Base-by-base conservation (phyloP, 1,284 basidiomycete species). In the Porogramme epimiltina region DNA sequence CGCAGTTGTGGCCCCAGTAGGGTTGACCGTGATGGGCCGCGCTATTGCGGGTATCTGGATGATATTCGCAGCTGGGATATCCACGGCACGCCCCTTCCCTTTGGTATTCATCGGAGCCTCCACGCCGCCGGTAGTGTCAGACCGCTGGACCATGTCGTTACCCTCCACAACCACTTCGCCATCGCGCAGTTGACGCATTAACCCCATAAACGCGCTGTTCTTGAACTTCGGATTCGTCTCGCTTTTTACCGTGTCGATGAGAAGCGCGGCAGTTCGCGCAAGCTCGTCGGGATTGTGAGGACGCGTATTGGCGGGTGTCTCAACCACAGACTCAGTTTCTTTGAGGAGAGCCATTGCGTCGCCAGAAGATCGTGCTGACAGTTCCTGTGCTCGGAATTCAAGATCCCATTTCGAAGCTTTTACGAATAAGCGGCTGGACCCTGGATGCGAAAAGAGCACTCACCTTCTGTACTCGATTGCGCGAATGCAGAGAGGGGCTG, bases 101-200 rank as follows among this genome's bases (percentile, higher is more conserved):
- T 90, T 89, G 48, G 77, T 66, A 60, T 86, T 82, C 23, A 71
- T 44, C 42, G 59, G 48, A 10, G 49, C 25, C 34, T 60, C 57
- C 26, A 56, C 62, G 47, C 62, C 60, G 33, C 48, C 44, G 43
- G 55, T 47, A 22, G 56, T 54, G 34, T 40, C 72, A 49, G 75
- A 71, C 52, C 71, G 80, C 55, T 82, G 74, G 15, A 95, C 87
- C 69, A 95, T 84, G 48, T 88, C 73, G 64, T 91, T 85, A 18
- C 89, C 93, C 51, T 93, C 83, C 1, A 97, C 87, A 9, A 89
- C 81, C n/a, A 95, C 81, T 61, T 90, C 81, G 13, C 85, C 84
- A 67, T 95, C 92, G 22, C 93, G 80, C 39, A 98, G 72, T 62
- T 91, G 87, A 47, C 82, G 82, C 89, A 98, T 95, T 24, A 98